A percentile compares a stretch with the other conserved stretches of the same genome.
These are phyloP conservation scores for Backusella mclennaniae DNA, from an alignment of 192 early-diverging fungal genomes.

Conservation along the genomic window DNA sequence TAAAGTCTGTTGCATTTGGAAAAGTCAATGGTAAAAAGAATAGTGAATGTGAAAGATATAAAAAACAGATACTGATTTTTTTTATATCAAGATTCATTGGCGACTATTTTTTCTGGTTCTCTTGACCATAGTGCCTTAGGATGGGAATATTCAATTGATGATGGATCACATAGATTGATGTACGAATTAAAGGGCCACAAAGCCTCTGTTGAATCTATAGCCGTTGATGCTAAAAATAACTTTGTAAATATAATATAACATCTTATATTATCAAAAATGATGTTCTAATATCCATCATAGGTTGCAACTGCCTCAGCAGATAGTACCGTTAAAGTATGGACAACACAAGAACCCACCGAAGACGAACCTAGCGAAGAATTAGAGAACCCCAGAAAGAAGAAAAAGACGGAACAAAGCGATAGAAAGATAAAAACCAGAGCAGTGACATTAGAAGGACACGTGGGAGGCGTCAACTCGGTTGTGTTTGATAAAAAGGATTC, in stretches of 20 bases:
- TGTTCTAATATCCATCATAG: slow-evolving; percentile 16
- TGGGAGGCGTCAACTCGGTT: slow-evolving; percentile 73
- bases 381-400: slow-evolving; percentile 40
- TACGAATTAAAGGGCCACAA: slow-evolving; percentile 82
- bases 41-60: neutral
- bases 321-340: slow-evolving; percentile 79
- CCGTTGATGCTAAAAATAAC: slow-evolving; percentile 51
- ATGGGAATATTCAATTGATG: slow-evolving; percentile 53
- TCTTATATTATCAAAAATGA: neutral
- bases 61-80: neutral
- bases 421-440: slow-evolving; percentile 44
- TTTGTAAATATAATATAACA: slow-evolving; percentile 28
- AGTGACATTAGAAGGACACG: slow-evolving; percentile 63
- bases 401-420: slow-evolving; percentile 46
- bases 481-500: slow-evolving; percentile 62
- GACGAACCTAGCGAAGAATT: slow-evolving; percentile 42
- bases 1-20: slow-evolving; percentile 78
- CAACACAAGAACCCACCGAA: slow-evolving; percentile 48
- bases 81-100: slow-evolving; percentile 36
- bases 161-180: slow-evolving; percentile 47
- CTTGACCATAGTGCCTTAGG: slow-evolving; percentile 68
- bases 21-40: slow-evolving; percentile 44
- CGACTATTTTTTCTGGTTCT: slow-evolving; percentile 53
- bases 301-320: slow-evolving; percentile 79
- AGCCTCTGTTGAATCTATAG: slow-evolving; percentile 74